Conservation (phyloP, 331 rosid species). For the Quercus tomentella region DNA sequence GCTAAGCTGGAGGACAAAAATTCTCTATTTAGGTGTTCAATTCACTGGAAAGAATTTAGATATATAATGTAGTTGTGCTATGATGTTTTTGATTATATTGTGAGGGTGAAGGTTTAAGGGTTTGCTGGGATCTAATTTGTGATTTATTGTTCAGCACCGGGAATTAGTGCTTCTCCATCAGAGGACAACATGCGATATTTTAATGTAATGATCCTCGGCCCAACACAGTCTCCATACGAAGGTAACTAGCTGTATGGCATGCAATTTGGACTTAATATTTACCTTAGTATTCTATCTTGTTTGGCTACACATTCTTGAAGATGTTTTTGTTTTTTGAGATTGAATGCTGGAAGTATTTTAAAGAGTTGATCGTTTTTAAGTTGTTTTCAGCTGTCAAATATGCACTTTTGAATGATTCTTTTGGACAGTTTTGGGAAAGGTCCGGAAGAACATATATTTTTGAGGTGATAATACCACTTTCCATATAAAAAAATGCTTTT, state of each 20-base stretch:
- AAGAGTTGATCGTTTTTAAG: not conserved
- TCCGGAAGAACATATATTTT: too few species aligned
- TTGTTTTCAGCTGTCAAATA: not conserved
- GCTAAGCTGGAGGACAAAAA: too few species aligned
- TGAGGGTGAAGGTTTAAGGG: not conserved
- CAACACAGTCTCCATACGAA: conserved; percentile 97
- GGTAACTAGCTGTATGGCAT: conserved; percentile 34
- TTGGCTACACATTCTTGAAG: not conserved
- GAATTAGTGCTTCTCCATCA: conserved; percentile 97
- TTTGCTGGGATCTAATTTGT: conserved; percentile 10
- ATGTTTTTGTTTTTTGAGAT: not conserved
- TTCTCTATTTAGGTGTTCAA: too few species aligned
- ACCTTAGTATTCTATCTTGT: not conserved
- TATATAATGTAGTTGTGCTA: too few species aligned
- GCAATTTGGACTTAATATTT: not conserved
- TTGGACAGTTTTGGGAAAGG: not conserved
- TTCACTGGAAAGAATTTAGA: too few species aligned
- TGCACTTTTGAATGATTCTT: not conserved
- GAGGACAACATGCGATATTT: conserved; percentile 98
- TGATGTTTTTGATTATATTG: not conserved
- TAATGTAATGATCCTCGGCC: conserved; percentile 98
- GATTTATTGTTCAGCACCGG: conserved; percentile 69
- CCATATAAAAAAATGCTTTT: not conserved
- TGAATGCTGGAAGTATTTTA: not conserved
- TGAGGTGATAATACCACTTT: not conserved